Conservation (phyloP, 192 early-diverging fungal species). For the Entophlyctis luteolus region DNA sequence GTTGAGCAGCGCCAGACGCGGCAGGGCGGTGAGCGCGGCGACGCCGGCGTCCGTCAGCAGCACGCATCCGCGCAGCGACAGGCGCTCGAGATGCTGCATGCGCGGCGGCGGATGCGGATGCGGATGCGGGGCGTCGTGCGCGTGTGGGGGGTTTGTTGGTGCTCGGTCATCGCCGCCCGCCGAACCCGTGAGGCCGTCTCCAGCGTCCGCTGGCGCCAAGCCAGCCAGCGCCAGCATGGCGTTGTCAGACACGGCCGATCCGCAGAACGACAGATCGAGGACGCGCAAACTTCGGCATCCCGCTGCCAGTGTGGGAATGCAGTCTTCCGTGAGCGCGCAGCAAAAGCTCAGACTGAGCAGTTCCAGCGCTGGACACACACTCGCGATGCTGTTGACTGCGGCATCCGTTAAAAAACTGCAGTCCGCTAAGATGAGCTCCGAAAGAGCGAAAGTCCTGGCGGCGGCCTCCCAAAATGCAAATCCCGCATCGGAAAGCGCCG, state of each 20-base stretch:
- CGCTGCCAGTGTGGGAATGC: slow-evolving; percentile 36
- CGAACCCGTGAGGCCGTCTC: not conserved
- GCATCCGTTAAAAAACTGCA: slow-evolving; percentile 73
- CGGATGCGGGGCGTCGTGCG: not conserved
- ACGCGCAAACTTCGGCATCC: slow-evolving; percentile 44
- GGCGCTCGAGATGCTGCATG: not conserved
- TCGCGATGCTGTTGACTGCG: slow-evolving; percentile 52
- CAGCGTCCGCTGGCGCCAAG: not conserved
- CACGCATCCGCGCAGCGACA: slow-evolving; percentile 42
- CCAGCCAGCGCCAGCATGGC: not conserved
- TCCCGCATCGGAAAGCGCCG: slow-evolving; percentile 63
- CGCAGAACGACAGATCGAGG: slow-evolving; percentile 59
- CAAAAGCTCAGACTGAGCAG: slow-evolving; percentile 68
- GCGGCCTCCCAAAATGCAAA: slow-evolving; percentile 47
- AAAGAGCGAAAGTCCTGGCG: slow-evolving; percentile 36
- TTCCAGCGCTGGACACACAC: slow-evolving; percentile 51
- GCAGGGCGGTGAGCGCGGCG: slow-evolving; percentile 21
- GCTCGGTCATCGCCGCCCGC: not conserved
- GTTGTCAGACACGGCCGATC: not conserved
- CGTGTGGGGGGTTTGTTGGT: not conserved
- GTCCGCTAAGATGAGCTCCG: slow-evolving; percentile 61
- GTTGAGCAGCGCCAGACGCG: slow-evolving; percentile 28
- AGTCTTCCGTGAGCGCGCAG: slow-evolving; percentile 66
- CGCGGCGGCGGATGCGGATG: not conserved
- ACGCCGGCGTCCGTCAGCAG: slow-evolving; percentile 41